Base-by-base conservation (phyloP, 2,329 filamentous ascomycete species). In the Fusarium anguioides region DNA sequence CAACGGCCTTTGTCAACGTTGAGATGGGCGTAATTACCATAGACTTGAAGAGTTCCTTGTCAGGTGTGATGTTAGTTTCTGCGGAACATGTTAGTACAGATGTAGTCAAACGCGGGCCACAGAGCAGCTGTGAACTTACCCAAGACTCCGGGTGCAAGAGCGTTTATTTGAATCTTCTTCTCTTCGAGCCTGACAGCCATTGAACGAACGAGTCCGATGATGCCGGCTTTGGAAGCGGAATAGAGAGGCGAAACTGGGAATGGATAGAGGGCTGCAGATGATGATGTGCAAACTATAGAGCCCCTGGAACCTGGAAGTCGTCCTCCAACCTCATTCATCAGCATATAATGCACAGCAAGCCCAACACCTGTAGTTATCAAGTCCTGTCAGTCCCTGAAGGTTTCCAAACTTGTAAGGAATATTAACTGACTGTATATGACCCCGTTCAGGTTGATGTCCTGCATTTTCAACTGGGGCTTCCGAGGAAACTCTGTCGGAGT, bases 221-320 rank as follows among this genome's bases (percentile, higher is more conserved):
- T 52, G 0, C 26, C 52, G 0, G 35, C 18, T 15, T 55, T 55
- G 2, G 52, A 20, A 0, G 52, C 12, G 0, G 52, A 55, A 1
- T 55, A 55, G 3, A 55, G 52, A 0, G 52, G 52, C 0, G 52
- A 55, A 0, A 17, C 46, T 0, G 52, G 52, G 2, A 55, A 55
- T 3, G 52, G 52, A 12, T 55, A 55, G 0, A 55, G 23, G 2
- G 52, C 52, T 0, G 52, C 52, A 1, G 52, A 40, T 8, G 52
- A 55, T 4, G 52, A 55, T 33, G 52, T 55, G 11, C 52, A 55
- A 7, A 55, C 35, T 5, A 55, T 52, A 0, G 52, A 55, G 5
- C 52, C 52, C n/a, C 52, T 33, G 0, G 52, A 55, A 2, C 14
- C n/a, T 8, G 26, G 15, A 1, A 55, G 52, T 2, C 26, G 35